Base-by-base conservation (phyloP, 2,329 filamentous ascomycete species). In the Apiospora sp. region DNA sequence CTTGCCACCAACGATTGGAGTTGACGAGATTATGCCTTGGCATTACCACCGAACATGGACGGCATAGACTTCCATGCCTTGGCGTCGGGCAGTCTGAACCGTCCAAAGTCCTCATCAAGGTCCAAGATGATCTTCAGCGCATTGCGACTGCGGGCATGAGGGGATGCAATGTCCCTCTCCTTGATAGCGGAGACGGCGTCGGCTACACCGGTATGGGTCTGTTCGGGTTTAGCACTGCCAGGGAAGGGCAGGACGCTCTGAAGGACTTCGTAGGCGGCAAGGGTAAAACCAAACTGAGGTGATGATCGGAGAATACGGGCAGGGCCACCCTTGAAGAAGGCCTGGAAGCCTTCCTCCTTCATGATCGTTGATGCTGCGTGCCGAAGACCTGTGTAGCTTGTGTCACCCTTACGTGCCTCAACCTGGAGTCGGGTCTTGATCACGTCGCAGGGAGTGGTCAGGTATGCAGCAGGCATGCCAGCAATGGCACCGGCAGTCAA, bases 401-500 rank as follows among this genome's bases (percentile, higher is more conserved):
- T 92, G 79, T 99, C 96, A 75, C 96, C 96, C 87, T 98, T 98
- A 76, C 96, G 93, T 30, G 96, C 95, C 84, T 99, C 96, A 73
- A 99, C 96, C 83, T 99, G 96, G 73, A 99, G 89, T 82, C 96
- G 93, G 3, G 96, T 99, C 89, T 99, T 99, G 92, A 99, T 98
- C 74, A 99, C 96, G 81, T 99, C 96, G 86, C 94, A 98, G 0
- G 96, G 96, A 1, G 96, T 99, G 34, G 96, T 99, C 75, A 99
- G 88, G 86, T 99, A 99, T 10, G 94, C 94, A 6, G 94, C 94
- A 7, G 94, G 94, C 93, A 96, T 96, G 84, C 94, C 94, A 44
- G 94, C 94, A 76, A 99, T 98, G 73, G 96, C 96, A 86, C 96
- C 96, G 10, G 96, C 95, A 27, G 94, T 96, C 75, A 99, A 89